phyloP scores from a whole-genome alignment of 306 rosid genomes.

The Trichosanthes cucumerina region DNA sequence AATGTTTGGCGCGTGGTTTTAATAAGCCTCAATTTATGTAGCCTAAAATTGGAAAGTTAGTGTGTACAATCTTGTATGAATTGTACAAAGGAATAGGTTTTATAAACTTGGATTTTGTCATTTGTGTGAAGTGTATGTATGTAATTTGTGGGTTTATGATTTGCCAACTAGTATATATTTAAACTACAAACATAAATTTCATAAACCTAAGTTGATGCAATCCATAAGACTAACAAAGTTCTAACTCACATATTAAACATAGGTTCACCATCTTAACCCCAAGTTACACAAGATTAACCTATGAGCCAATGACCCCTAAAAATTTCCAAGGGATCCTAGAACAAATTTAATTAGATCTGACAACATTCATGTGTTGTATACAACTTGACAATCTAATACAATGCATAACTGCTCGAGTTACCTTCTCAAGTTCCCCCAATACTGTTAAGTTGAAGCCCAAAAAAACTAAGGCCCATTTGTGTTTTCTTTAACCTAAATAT shows the following conservation, averaged over 20 bases:
- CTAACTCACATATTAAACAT: background rate
- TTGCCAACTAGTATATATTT: background rate
- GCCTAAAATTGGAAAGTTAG: background rate
- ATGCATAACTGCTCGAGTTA: slow-evolving; percentile 2
- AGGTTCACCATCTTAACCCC: background rate
- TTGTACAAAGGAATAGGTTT: background rate
- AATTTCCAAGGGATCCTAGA: background rate
- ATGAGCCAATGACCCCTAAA: background rate
- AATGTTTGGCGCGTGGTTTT: background rate
- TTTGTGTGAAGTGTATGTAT: background rate
- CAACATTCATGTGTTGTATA: too few species aligned
- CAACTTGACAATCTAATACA: background rate
- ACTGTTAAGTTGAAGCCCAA: too few species aligned
- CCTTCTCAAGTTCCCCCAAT: slow-evolving; percentile 89
- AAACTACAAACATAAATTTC: background rate
- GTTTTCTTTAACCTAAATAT: too few species aligned
- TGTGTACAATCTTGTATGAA: background rate
- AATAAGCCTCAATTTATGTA: background rate
- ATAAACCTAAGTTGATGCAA: background rate
- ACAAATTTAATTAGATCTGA: too few species aligned
- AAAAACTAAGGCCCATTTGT: too few species aligned
- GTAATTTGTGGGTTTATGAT: background rate
- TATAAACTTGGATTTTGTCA: background rate
- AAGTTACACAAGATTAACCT: background rate
- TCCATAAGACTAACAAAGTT: background rate